phyloP scores from a whole-genome alignment of 2,329 filamentous ascomycete species.

The Orbilia oligospora region DNA sequence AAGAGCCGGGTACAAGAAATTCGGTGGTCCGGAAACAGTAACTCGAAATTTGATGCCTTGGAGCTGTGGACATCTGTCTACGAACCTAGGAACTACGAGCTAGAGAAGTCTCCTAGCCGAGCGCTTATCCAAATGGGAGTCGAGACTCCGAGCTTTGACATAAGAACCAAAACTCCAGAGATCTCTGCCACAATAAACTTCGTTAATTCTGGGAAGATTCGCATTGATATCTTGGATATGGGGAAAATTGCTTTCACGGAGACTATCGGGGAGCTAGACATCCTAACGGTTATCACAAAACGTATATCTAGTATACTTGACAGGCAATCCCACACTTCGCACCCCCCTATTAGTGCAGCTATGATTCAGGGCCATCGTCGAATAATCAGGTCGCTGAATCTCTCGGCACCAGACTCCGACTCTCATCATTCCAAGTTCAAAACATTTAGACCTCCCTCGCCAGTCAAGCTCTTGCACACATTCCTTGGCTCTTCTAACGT shows the following conservation, averaged over 20 bases:
- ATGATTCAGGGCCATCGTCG: conserved; percentile 57
- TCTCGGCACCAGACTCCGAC: conserved; percentile 44
- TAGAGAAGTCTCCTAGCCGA: conserved; percentile 45
- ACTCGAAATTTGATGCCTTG: conserved; percentile 59
- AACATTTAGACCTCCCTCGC: conserved; percentile 55
- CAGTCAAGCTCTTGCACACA: conserved; percentile 56
- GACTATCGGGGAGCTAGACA: conserved; percentile 51
- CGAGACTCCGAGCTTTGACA: conserved; percentile 49
- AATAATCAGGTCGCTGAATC: conserved; percentile 49
- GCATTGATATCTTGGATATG: conserved; percentile 58
- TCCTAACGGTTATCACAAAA: conserved; percentile 51
- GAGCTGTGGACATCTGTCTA: conserved; percentile 59
- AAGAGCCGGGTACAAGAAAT: conserved; percentile 50
- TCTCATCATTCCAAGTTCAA: conserved; percentile 55
- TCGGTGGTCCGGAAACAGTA: conserved; percentile 53
- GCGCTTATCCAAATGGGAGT: conserved; percentile 51
- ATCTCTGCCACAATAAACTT: conserved; percentile 56
- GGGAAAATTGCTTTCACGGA: conserved; percentile 57
- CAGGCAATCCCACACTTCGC: conserved; percentile 49
- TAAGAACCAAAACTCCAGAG: conserved; percentile 47
- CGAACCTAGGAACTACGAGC: conserved; percentile 45
- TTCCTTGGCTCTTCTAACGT: conserved; percentile 48
- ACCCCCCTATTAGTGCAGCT: conserved; percentile 50
- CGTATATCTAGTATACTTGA: conserved; percentile 55
- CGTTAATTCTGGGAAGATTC: conserved; percentile 51